Base-by-base conservation (phyloP, 2,329 filamentous ascomycete species). In the Cladosporium cucumerinum region DNA sequence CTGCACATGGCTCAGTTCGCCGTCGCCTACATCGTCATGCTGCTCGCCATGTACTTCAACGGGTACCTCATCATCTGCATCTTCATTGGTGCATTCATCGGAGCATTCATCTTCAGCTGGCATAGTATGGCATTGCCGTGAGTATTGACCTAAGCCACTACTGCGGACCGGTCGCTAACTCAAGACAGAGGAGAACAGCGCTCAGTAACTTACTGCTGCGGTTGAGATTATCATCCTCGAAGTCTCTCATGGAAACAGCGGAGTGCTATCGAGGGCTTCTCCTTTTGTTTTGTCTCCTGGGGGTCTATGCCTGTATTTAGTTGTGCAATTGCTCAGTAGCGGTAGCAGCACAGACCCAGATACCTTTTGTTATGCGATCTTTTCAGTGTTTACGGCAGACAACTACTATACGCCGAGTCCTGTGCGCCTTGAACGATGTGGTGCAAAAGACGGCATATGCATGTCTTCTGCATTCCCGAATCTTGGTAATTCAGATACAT, bases 1-100 rank as follows among this genome's bases (percentile, higher is more conserved):
- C 75, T 94, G 23, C 89, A 93, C 70, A 87, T 87, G 78, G 64
- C 86, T 4, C 89, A 91, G 69, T 92, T 94, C 71, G 87, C 86
- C 0, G 84, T 92, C 1, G 90, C 89, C 2, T 95, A 94, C 75
- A 87, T 94, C 70, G 77, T 94, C 72, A 94, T 95, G 91, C 58
- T 71, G 49, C 63, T 88, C 28, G 83, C 85, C 23, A 88, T 88
- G 85, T 87, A 87, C 68, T 88, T 83, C 76, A 87, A 88, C 65
- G 84, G 80, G 8, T 95, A 92, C 77, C 84, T 95, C 68, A 91
- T 95, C 75, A 88, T 94, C 66, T 91, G 87, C 70, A 92, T 95
- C 75, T 86, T 94, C 67, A 84, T 94, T 63, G 92, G 92, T 1
- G 86, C 89, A 0, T 92, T 86, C 68, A 64, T 93, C 5, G 92